Evolutionary conservation across 768 basidiomycete species (phyloP).

Genomic region (Lentinus tigrinus): DNA sequence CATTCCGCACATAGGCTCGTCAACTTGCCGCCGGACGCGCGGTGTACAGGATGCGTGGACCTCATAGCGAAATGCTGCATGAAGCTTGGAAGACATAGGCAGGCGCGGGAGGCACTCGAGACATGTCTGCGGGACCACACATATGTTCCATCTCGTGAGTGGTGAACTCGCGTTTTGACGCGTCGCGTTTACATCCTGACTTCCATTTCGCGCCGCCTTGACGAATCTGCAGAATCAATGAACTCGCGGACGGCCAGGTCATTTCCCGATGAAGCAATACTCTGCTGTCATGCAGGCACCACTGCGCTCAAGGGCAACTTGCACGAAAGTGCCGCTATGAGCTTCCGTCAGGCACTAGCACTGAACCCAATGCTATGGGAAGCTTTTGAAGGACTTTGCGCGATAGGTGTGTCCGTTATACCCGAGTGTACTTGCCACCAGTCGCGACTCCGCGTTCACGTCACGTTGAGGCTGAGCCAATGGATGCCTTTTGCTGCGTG

Average conservation of each 20-base stretch:
- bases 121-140: constrained; percentile 52
- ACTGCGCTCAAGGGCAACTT: constrained; percentile 80
- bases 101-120: constrained; percentile 73
- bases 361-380: constrained; percentile 87
- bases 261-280: constrained; percentile 70
- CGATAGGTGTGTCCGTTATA: constrained; percentile 52
- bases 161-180: constrained; percentile 1
- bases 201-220: constrained; percentile 13
- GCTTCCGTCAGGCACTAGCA: constrained; percentile 69
- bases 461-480: too few relatives aligned
- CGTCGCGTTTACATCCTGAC: not conserved
- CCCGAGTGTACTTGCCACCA: not conserved
- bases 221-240: constrained; percentile 47
- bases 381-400: constrained; percentile 85
- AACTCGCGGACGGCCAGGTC: constrained; percentile 50
- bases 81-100: constrained; percentile 68
- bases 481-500: too few relatives aligned
- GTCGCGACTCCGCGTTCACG: too few relatives aligned
- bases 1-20: constrained; percentile 76
- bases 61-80: constrained; percentile 78
- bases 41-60: constrained; percentile 75
- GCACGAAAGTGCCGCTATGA: constrained; percentile 65
- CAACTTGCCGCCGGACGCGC: constrained; percentile 55
- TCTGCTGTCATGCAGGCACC: constrained; percentile 75
- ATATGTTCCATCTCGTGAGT: constrained; percentile 60